phyloP scores from a whole-genome alignment of 768 basidiomycete genomes.

The Boletus fagicola region DNA sequence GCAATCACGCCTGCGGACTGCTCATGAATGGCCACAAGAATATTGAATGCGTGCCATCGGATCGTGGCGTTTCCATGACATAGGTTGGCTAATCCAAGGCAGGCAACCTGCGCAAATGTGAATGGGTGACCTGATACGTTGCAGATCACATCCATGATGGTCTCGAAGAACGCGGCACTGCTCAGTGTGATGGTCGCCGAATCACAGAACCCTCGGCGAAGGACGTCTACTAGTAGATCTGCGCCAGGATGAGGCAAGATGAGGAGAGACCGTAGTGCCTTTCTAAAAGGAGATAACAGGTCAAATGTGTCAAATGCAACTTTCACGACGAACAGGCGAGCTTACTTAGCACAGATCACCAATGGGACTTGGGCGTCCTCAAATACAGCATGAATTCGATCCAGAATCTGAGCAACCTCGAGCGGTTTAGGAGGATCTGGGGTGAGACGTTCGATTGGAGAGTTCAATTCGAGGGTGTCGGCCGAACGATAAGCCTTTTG shows the following conservation, averaged over 20 bases:
- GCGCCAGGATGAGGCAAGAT: conserved; percentile 52
- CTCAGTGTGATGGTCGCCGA: conserved; percentile 50
- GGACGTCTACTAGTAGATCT: conserved; percentile 59
- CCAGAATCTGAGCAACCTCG: conserved; percentile 51
- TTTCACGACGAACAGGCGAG: conserved; percentile 2
- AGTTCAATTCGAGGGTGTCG: conserved; percentile 49
- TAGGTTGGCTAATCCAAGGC: conserved; percentile 81
- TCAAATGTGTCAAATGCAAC: conserved; percentile 9
- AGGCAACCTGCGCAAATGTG: conserved; percentile 70
- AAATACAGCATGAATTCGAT: conserved; percentile 68
- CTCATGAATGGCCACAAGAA: conserved; percentile 71
- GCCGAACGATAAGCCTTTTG: conserved; percentile 75
- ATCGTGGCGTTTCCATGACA: conserved; percentile 64
- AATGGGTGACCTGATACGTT: conserved; percentile 54
- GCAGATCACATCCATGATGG: conserved; percentile 68
- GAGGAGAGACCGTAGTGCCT: conserved; percentile 70
- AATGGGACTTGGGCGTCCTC: conserved; percentile 52
- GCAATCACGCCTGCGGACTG: conserved; percentile 64
- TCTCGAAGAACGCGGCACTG: conserved; percentile 72
- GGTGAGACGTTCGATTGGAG: conserved; percentile 58
- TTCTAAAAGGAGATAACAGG: conserved; percentile 43
- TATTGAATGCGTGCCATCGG: conserved; percentile 73
- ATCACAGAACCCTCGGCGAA: conserved; percentile 68
- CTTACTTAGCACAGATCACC: conserved; percentile 66
- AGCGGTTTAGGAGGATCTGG: conserved; percentile 55